These are phyloP conservation scores for Mycosphaerelloides madeirae DNA, from an alignment of 2,329 filamentous ascomycete species.

Conservation along the genomic window DNA sequence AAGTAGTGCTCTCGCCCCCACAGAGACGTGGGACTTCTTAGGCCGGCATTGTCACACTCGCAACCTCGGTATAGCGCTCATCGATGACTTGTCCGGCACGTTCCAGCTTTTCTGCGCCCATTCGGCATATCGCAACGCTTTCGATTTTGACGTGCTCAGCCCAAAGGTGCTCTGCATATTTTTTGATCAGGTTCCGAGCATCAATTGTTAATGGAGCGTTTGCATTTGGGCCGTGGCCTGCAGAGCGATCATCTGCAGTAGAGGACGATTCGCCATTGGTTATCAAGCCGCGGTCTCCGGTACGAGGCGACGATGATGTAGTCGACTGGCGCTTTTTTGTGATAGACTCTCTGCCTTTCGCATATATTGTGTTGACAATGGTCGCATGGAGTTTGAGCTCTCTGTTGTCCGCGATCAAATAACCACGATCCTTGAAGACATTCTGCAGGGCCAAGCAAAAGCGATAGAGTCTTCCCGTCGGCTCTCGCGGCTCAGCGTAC, in stretches of 20 bases:
- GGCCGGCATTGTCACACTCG: conserved; percentile 19
- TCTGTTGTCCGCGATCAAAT: conserved; percentile 56
- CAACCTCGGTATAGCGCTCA: conserved; percentile 51
- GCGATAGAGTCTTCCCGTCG: conserved; percentile 45
- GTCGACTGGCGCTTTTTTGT: conserved; percentile 18
- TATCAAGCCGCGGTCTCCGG: not conserved
- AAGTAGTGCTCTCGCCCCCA: no score
- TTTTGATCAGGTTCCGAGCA: conserved; percentile 41
- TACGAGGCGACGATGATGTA: not conserved
- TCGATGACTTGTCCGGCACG: conserved; percentile 47
- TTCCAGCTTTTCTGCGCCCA: conserved; percentile 71
- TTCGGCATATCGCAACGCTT: conserved; percentile 72
- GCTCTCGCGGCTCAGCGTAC: conserved; percentile 59
- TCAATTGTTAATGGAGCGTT: conserved; percentile 39
- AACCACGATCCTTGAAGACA: conserved; percentile 51
- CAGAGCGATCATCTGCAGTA: conserved; percentile 10
- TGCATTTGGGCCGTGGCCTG: conserved; percentile 32
- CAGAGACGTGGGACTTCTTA: not conserved
- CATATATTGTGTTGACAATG: conserved; percentile 79
- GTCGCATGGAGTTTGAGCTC: conserved; percentile 77
- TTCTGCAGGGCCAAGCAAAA: conserved; percentile 57
- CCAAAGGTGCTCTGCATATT: conserved; percentile 66
- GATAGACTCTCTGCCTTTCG: conserved; percentile 39
- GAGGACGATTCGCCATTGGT: not conserved
- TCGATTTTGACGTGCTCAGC: conserved; percentile 63